Evolutionary conservation across 345 rosid genomes (phyloP), one percentile per base, ranked within the genome.

Genomic region (Citropsis articulata): DNA sequence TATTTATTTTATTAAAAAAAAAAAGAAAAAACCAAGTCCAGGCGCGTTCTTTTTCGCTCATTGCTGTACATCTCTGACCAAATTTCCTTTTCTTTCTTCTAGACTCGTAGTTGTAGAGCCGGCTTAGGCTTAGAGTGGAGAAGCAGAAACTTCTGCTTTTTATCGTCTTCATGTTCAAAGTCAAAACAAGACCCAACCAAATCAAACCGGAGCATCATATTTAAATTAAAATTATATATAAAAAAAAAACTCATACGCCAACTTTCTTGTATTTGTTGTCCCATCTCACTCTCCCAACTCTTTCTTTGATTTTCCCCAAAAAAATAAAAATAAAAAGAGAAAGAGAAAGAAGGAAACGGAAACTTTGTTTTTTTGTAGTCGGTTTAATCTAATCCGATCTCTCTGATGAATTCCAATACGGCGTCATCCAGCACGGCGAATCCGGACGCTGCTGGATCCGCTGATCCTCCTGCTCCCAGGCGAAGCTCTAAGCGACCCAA

Each of bases 401-500:
- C 28, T 45, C 25, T 9, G 76, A 91, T 91, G 95, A 87, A 83
- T 78, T 69, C 91, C 33, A 86, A 80, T 73, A 78, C 90, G 81
- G 89, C 92, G 35, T 88, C 97, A 19, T 95, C 98, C 3, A 88
- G 91, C 81, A 87, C 90, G 65, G 91, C 71, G 28, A 86, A 12
- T 13, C 1, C 50, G 5, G 50, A 80, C 33, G 84, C 77, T 53
- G 89, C 82, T 81, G 97, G 97, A 90, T 91, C 98, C 19, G 87
- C 86, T 74, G 98, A 95, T 90, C 67, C 97, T 80, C 83, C 93
- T 31, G 90, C 88, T 80, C 90, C 86, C 71, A 80, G 95, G 80
- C 83, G 90, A 80, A 89, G 88, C 82, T 90, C 99, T 13, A 96
- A 96, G 88, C 91, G 98, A 61, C 99, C 98, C 81, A 94, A 96